Evolutionary conservation across 352 stramenopile genomes (phyloP), one percentile per base, ranked within the genome.

Genomic region (Elongisporangium prolatum): DNA sequence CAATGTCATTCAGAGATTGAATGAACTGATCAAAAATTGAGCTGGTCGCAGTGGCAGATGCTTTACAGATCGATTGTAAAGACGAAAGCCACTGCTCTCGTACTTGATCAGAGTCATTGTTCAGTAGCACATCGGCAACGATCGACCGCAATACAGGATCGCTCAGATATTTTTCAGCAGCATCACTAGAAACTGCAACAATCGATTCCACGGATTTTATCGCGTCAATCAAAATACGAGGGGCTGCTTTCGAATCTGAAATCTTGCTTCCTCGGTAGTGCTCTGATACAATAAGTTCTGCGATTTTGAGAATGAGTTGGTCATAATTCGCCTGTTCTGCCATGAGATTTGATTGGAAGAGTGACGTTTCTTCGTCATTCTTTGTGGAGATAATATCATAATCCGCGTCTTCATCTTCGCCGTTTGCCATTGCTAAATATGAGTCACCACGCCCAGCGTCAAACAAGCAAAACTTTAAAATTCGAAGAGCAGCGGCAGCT

Each of bases 11-110:
- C 22, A 92, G 55, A 0, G 84, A 91, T 22, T 72, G 67, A 17
- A 88, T 88, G 50, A 80, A 75, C 56, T 82, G 72, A n/a, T 89
- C 79, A 60, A 88, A 91, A 18, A 91, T 65, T 6, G 86, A 59
- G 53, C 74, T 63, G 22, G 72, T 63, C 14, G 71, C 71, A 11
- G 56, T 67, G 8, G 68, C 61, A 13, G 74, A 84, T 9, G 71
- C 76, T 18, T 75, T 72, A 53, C 80, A 92, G 44, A 94, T 74
- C 0, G 80, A 86, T 68, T 90, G 76, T 20, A 96, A 63, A 20
- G 81, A 91, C n/a, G 76, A 82, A 3, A 91, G 60, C 86, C 84
- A 96, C 57, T 94, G 83, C n/a, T 88, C 81, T 7, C 86, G 86
- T 21, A 94, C 82, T 71, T 87, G 80, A 25, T 93, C 80, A 22